These are phyloP conservation scores for Tetrahymena borealis DNA, from an alignment of 73 alveolate species.

Conservation along the genomic window DNA sequence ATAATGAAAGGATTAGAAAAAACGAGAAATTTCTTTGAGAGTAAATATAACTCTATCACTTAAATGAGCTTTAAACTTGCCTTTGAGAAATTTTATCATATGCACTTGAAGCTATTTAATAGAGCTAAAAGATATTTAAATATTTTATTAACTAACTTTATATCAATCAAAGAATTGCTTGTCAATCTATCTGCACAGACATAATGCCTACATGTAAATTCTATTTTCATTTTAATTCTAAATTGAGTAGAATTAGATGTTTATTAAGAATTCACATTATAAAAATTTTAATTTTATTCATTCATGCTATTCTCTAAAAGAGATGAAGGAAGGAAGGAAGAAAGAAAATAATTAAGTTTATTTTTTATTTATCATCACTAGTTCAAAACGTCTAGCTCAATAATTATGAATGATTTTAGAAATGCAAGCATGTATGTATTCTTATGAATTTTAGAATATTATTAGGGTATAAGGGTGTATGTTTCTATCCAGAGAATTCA, in stretches of 20 bases:
- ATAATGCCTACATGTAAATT: background rate
- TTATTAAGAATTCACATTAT: background rate
- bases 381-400: no score
- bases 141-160: background rate
- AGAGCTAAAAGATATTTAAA: background rate
- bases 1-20: background rate
- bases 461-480: no score
- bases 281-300: background rate
- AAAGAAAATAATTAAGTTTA: background rate
- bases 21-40: background rate
- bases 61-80: background rate
- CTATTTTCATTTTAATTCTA: background rate
- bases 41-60: background rate
- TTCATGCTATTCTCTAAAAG: background rate
- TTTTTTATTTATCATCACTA: no score
- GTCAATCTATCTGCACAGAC: background rate
- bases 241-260: background rate
- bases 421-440: no score
- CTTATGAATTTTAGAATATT: no score
- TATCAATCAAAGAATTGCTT: no score
- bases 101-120: background rate
- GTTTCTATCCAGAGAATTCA: no score
- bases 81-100: background rate
- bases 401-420: no score
- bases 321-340: background rate